Conservation (phyloP, 805 yeast species). For the Ogataea wickerhamii region DNA sequence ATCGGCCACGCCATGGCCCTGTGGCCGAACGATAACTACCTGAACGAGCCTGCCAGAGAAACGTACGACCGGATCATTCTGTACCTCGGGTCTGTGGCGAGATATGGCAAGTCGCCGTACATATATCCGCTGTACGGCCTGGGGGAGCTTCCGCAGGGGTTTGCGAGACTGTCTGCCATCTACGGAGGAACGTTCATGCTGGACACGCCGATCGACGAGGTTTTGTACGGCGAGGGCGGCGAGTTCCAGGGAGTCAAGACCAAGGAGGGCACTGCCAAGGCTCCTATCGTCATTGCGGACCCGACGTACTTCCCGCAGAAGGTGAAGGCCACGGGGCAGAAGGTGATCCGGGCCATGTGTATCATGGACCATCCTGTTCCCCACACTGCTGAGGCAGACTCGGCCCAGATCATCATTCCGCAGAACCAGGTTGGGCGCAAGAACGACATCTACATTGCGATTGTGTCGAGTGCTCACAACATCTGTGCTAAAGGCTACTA, state of each 20-base stretch:
- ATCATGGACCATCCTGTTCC: constrained; percentile 87
- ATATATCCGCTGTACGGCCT: constrained; percentile 93
- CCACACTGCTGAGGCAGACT: constrained; percentile 75
- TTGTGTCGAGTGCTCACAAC: constrained; percentile 82
- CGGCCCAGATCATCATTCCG: constrained; percentile 91
- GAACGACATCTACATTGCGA: constrained; percentile 92
- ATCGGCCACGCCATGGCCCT: constrained; percentile 99
- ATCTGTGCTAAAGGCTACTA: constrained; percentile 87
- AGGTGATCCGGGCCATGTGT: constrained; percentile 82
- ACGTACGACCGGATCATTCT: constrained; percentile 81
- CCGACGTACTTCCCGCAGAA: constrained; percentile 94
- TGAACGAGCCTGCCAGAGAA: constrained; percentile 86
- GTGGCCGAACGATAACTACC: constrained; percentile 88
- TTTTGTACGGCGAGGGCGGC: constrained; percentile 66
- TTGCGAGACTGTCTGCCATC: constrained; percentile 93
- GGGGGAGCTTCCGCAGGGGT: constrained; percentile 98
- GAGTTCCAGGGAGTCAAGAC: constrained; percentile 84
- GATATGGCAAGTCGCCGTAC: constrained; percentile 95
- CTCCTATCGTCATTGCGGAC: constrained; percentile 93
- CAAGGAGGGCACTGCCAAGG: constrained; percentile 86
- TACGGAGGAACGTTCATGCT: constrained; percentile 99
- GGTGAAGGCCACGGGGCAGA: constrained; percentile 67
- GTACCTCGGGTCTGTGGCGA: constrained; percentile 86
- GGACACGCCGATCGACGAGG: constrained; percentile 91
- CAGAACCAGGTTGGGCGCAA: constrained; percentile 92